Evolutionary conservation across 2,329 filamentous ascomycete genomes (phyloP).

Genomic region (Coniochaeta sp.): DNA sequence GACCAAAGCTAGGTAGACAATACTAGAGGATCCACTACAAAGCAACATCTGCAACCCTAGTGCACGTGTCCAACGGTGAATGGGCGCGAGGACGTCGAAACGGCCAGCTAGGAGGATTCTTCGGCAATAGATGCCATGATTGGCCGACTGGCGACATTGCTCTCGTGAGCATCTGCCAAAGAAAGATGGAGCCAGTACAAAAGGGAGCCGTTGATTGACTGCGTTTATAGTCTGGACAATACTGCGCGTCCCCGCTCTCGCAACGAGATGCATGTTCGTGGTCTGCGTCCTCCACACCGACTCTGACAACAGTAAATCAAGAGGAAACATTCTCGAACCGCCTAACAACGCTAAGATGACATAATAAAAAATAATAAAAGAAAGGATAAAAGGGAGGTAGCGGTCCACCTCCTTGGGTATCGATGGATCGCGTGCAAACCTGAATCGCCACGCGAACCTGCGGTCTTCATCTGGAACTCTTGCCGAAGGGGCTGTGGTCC

Average conservation of each 20-base stretch:
- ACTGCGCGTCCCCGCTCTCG: conserved; percentile 2
- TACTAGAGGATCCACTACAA: conserved; percentile 17
- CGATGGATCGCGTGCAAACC: conserved; percentile 6
- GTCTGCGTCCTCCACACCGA: conserved; percentile 1
- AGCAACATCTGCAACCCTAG: conserved; percentile 14
- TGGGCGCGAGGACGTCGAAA: conserved; percentile 14
- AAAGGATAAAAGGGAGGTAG: conserved; percentile 7
- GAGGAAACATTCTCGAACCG: background rate
- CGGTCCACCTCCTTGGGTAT: conserved; percentile 12
- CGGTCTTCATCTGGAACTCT: conserved; percentile 4
- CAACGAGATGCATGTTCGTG: conserved; percentile 5
- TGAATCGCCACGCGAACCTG: conserved; percentile 7
- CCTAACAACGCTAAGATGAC: background rate
- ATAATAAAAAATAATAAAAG: too few relatives aligned
- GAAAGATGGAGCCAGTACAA: background rate
- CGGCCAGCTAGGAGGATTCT: background rate
- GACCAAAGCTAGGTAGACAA: conserved; percentile 6
- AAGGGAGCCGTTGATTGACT: background rate
- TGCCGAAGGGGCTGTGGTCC: conserved; percentile 4
- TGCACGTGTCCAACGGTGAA: conserved; percentile 25
- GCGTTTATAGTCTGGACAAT: background rate
- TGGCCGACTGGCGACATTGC: background rate
- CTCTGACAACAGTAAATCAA: background rate
- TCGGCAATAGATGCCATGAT: background rate
- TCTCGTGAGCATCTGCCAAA: background rate